A percentile compares a stretch with the other conserved stretches of the same genome.
These are phyloP conservation scores for Candida patagonica DNA, from an alignment of 805 yeast genomes.

Conservation along the genomic window DNA sequence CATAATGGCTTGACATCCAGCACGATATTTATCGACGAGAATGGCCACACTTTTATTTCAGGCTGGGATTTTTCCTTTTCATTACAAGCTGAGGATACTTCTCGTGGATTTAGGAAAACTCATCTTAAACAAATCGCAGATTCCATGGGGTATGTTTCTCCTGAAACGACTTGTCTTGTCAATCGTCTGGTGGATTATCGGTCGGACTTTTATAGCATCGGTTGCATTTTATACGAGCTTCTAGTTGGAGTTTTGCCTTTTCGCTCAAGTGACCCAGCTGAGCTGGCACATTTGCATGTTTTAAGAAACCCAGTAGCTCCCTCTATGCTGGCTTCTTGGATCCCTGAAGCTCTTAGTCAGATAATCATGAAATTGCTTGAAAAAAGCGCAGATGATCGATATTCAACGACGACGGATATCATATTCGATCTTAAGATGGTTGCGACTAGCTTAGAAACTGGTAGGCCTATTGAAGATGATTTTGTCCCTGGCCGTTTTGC, in stretches of 20 bases:
- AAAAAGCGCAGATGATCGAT: conserved; percentile 34
- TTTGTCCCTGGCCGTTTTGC: conserved; percentile 10
- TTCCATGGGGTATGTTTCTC: conserved; percentile 40
- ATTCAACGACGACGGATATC: conserved; percentile 28
- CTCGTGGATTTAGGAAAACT: conserved; percentile 34
- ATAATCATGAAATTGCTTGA: conserved; percentile 36
- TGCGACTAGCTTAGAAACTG: conserved; percentile 12
- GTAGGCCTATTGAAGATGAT: conserved; percentile 10
- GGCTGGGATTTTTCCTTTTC: conserved; percentile 44
- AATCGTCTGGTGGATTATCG: conserved; percentile 35
- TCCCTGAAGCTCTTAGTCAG: conserved; percentile 26
- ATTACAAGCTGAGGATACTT: conserved; percentile 33
- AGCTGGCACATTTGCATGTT: conserved; percentile 34
- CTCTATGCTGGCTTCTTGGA: conserved; percentile 19
- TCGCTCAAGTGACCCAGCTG: conserved; percentile 31
- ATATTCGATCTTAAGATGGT: conserved; percentile 30
- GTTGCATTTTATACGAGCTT: conserved; percentile 42
- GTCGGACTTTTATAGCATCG: conserved; percentile 42
- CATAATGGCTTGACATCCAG: conserved; percentile 39
- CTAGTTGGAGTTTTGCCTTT: conserved; percentile 39
- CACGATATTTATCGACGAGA: conserved; percentile 31
- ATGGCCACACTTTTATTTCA: conserved; percentile 31
- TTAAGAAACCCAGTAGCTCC: conserved; percentile 37
- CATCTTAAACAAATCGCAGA: conserved; percentile 32
- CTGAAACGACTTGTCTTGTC: conserved; percentile 38